phyloP scores from a whole-genome alignment of 768 basidiomycete species.

The Agrocybe praecox region DNA sequence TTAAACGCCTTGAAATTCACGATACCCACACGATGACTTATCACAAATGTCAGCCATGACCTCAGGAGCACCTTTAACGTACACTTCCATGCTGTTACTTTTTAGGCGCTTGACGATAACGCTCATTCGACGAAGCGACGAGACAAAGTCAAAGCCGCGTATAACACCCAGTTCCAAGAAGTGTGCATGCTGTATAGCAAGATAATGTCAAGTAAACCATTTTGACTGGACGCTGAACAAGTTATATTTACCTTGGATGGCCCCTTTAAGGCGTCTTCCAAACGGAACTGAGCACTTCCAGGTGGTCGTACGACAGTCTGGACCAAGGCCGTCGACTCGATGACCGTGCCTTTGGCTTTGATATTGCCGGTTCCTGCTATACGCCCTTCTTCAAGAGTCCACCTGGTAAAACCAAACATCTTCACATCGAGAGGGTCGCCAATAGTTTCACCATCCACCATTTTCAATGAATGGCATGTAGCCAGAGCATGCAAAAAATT shows the following conservation, averaged over 20 bases:
- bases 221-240: not conserved
- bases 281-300: conserved; percentile 84
- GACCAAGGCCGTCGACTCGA: conserved; percentile 85
- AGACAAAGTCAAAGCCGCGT: conserved; percentile 95
- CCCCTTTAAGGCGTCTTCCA: conserved; percentile 93
- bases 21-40: conserved; percentile 77
- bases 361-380: conserved; percentile 71
- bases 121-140: conserved; percentile 92
- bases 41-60: conserved; percentile 97
- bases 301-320: conserved; percentile 97
- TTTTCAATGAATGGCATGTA: conserved; percentile 95
- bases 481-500: conserved; percentile 91
- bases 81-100: conserved; percentile 94
- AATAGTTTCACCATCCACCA: conserved; percentile 83
- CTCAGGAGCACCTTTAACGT: conserved; percentile 99
- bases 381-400: conserved; percentile 93
- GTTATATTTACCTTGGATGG: conserved; percentile 63
- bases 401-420: conserved; percentile 97
- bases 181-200: conserved; percentile 75
- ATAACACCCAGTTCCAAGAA: conserved; percentile 98
- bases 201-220: not conserved
- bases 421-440: conserved; percentile 96
- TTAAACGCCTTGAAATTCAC: not conserved
- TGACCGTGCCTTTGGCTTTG: conserved; percentile 59
- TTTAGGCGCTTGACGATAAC: conserved; percentile 96